Evolutionary conservation across 1,139 yeast genomes (phyloP).

Genomic region (Kodamaea fungicola): DNA sequence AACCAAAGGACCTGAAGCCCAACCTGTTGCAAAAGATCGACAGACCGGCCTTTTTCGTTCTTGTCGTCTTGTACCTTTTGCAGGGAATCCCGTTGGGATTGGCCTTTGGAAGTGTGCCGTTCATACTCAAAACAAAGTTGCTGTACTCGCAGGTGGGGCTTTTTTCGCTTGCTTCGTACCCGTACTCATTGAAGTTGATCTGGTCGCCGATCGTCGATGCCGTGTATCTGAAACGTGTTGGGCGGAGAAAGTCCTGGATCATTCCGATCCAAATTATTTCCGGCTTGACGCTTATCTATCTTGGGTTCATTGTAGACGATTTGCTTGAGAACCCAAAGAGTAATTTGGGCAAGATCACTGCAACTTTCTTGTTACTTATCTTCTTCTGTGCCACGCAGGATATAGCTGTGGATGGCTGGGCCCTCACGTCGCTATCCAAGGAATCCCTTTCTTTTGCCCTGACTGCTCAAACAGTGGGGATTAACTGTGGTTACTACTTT

Average conservation of each 20-base stretch:
- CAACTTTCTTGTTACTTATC: conserved; percentile 70
- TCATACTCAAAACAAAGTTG: conserved; percentile 73
- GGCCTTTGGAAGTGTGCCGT: conserved; percentile 95
- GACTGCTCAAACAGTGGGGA: conserved; percentile 95
- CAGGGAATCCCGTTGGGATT: conserved; percentile 97
- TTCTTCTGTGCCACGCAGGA: conserved; percentile 96
- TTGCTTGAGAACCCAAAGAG: conserved; percentile 54
- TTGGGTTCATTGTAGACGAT: conserved; percentile 59
- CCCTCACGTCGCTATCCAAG: conserved; percentile 77
- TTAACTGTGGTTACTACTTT: conserved; percentile 88
- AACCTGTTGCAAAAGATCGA: conserved; percentile 41
- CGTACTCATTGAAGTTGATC: conserved; percentile 83
- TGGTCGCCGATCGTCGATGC: conserved; percentile 99
- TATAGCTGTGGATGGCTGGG: conserved; percentile 99
- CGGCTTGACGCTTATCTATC: conserved; percentile 59
- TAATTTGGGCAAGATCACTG: conserved; percentile 54
- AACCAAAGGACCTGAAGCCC: conserved; percentile 7
- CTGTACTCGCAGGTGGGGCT: conserved; percentile 90
- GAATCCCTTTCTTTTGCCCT: conserved; percentile 89
- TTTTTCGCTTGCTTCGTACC: conserved; percentile 89
- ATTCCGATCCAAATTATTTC: conserved; percentile 83
- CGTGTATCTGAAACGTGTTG: conserved; percentile 60
- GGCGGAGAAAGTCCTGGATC: conserved; percentile 91
- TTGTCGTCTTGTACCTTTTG: conserved; percentile 70
- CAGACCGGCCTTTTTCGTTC: conserved; percentile 66